phyloP scores from a whole-genome alignment of 257 asterid species.

The Cruciata laevipes region DNA sequence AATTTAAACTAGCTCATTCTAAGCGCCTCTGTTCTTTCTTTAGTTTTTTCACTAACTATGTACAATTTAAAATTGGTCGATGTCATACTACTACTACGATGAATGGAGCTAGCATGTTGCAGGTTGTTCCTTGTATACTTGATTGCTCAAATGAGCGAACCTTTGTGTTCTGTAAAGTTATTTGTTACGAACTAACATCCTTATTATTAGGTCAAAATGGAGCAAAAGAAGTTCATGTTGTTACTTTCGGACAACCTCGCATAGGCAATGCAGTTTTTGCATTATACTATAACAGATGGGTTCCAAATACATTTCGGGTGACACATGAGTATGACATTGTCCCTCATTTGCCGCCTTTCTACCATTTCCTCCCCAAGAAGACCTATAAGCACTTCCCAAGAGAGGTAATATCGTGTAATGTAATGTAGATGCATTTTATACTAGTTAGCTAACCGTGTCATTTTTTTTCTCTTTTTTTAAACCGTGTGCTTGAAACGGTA shows the following conservation, averaged over 20 bases:
- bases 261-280: constrained; percentile 83
- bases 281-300: constrained; percentile 48
- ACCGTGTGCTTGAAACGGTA: constrained; percentile 23
- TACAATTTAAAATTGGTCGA: too few relatives aligned
- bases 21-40: too few relatives aligned
- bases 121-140: too few relatives aligned
- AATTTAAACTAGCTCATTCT: too few relatives aligned
- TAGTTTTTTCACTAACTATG: too few relatives aligned
- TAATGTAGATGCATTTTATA: neutral
- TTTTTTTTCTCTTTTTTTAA: constrained; percentile 6
- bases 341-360: constrained; percentile 99
- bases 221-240: constrained; percentile 57
- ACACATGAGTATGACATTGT: constrained; percentile 83
- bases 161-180: neutral
- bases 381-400: constrained; percentile 88
- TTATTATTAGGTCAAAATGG: constrained; percentile 66
- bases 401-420: constrained; percentile 51
- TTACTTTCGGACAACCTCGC: constrained; percentile 97
- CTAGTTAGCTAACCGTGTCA: neutral
- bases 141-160: too few relatives aligned
- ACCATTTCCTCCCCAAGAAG: constrained; percentile 55
- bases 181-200: neutral
- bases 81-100: too few relatives aligned
- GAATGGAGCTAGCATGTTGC: too few relatives aligned
- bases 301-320: constrained; percentile 78